Evolutionary conservation across 805 yeast genomes (phyloP).

Genomic region (Ogataea angusta): DNA sequence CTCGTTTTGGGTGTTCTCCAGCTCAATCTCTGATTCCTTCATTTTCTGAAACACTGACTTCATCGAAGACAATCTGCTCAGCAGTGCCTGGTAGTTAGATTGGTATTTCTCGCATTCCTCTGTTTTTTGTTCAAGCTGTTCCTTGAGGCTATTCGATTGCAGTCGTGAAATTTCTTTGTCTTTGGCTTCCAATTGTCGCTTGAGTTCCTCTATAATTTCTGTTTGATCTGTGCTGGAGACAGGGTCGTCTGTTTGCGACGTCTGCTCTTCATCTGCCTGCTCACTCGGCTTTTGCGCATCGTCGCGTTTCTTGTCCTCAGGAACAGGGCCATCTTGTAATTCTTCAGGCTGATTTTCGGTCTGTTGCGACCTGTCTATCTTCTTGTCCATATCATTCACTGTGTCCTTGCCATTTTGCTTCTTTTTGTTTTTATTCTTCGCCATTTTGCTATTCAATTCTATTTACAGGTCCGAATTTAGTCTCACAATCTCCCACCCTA

Average conservation of each 20-base stretch:
- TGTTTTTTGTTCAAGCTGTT: conserved; percentile 35
- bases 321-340: background rate
- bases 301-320: background rate
- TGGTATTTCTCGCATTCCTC: conserved; percentile 57
- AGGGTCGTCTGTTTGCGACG: background rate
- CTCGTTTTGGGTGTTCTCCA: conserved; percentile 50
- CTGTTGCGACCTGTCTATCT: background rate
- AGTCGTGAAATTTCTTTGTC: conserved; percentile 2
- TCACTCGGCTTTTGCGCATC: background rate
- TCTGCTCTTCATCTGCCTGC: background rate
- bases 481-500: background rate
- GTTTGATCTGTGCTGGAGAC: background rate
- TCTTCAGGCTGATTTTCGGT: background rate
- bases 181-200: conserved; percentile 4
- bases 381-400: background rate
- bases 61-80: conserved; percentile 68
- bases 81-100: conserved; percentile 56
- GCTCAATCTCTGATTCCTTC: conserved; percentile 65
- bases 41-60: conserved; percentile 67
- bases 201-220: conserved; percentile 2
- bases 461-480: background rate
- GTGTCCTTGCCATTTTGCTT: conserved; percentile 3
- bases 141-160: conserved; percentile 16
- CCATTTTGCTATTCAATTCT: conserved; percentile 1
- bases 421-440: conserved; percentile 6